phyloP scores from a whole-genome alignment of 495 filamentous ascomycete genomes.

The Neurospora sp. region DNA sequence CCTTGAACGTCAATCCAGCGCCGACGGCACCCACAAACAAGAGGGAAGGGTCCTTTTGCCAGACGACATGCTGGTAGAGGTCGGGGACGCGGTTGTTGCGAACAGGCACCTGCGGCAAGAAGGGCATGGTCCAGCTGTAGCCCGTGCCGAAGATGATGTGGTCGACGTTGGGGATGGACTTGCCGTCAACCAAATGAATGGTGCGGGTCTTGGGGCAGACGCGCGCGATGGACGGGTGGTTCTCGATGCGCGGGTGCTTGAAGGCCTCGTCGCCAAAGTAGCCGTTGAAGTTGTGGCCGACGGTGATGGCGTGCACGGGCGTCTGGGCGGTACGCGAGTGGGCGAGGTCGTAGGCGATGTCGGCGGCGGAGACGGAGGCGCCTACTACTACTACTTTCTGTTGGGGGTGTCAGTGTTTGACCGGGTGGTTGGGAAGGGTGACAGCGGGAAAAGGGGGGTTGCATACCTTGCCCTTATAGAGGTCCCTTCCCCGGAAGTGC shows the following conservation, averaged over 20 bases:
- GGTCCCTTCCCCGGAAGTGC: constrained; percentile 47
- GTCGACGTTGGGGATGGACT: constrained; percentile 38
- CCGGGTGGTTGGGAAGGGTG: too few relatives aligned
- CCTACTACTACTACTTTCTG: constrained; percentile 56
- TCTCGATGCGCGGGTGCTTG: constrained; percentile 36
- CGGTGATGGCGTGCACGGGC: constrained; percentile 22
- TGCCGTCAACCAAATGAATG: constrained; percentile 41
- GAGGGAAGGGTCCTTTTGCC: constrained; percentile 31
- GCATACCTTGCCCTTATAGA: constrained; percentile 44
- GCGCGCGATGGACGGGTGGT: constrained; percentile 34
- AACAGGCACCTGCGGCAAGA: constrained; percentile 39
- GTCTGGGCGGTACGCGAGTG: constrained; percentile 16
- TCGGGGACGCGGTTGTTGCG: constrained; percentile 47
- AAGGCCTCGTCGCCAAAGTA: constrained; percentile 45
- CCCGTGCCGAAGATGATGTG: constrained; percentile 50
- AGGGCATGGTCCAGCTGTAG: constrained; percentile 47
- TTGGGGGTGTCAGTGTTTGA: too few relatives aligned
- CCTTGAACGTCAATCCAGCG: constrained; percentile 27
- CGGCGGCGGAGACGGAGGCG: constrained; percentile 59
- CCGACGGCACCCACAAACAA: constrained; percentile 24
- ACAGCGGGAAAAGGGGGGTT: too few relatives aligned
- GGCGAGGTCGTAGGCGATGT: constrained; percentile 63
- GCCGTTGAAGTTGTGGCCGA: constrained; percentile 33
- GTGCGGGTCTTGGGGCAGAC: constrained; percentile 25
- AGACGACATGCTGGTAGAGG: constrained; percentile 48